phyloP scores from a whole-genome alignment of 2,329 filamentous ascomycete species.

The Daldinia eschscholtzii region DNA sequence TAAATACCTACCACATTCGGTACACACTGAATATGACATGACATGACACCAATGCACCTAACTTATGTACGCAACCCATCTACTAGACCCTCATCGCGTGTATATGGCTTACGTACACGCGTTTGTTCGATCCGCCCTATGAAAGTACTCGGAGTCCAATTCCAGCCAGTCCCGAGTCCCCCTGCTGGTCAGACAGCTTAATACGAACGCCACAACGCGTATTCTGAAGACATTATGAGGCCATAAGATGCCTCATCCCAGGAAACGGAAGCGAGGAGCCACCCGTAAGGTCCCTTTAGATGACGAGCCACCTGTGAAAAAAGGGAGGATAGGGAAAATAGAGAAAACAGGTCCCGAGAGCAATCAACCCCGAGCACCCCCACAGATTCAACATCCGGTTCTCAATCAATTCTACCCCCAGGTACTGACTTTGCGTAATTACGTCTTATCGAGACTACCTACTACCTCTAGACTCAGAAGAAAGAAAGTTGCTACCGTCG shows the following conservation, averaged over 20 bases:
- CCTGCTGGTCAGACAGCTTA: conserved; percentile 6
- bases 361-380: conserved; percentile 6
- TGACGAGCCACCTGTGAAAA: conserved; percentile 39
- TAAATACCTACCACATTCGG: conserved; percentile 1
- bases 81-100: conserved; percentile 5
- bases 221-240: conserved; percentile 22
- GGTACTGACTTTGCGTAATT: conserved; percentile 76
- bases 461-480: conserved; percentile 72
- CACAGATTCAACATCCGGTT: conserved; percentile 67
- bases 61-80: neutral
- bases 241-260: conserved; percentile 46
- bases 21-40: neutral
- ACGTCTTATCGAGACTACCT: conserved; percentile 76
- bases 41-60: neutral
- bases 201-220: conserved; percentile 14
- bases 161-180: neutral
- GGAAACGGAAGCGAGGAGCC: conserved; percentile 46
- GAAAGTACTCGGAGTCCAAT: conserved; percentile 1
- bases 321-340: conserved; percentile 32
- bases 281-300: conserved; percentile 25
- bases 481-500: conserved; percentile 66
- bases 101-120: conserved; percentile 23
- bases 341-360: conserved; percentile 2
- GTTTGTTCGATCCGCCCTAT: conserved; percentile 9
- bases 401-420: conserved; percentile 76